Conservation (phyloP, 1,284 basidiomycete species). For the Crucibulum cyathiforme region DNA sequence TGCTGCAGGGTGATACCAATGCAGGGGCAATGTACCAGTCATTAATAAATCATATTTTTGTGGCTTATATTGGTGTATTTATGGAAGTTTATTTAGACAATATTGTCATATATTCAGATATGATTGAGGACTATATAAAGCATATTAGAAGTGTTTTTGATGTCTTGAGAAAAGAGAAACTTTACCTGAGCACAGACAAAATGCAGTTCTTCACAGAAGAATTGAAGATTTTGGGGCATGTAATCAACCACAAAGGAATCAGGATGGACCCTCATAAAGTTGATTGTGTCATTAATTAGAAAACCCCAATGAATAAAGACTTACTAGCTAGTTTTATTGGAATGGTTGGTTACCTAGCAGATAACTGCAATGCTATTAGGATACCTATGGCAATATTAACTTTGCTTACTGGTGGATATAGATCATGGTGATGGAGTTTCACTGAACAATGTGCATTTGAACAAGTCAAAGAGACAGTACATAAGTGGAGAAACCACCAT, state of each 20-base stretch:
- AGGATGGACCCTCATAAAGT: not conserved
- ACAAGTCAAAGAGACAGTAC: not conserved
- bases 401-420: constrained; percentile 5
- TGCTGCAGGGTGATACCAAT: not conserved
- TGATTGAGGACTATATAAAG: constrained; percentile 34
- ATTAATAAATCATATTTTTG: no score
- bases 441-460: not conserved
- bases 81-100: constrained; percentile 17
- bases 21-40: not conserved
- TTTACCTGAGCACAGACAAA: constrained; percentile 34
- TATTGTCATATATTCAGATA: constrained; percentile 17
- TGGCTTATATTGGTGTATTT: no score
- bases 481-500: constrained; percentile 27
- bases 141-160: constrained; percentile 33
- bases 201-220: not conserved
- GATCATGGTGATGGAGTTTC: not conserved
- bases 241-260: not conserved
- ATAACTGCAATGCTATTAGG: not conserved
- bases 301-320: not conserved
- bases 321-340: not conserved
- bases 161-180: constrained; percentile 16
- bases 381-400: not conserved
- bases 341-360: not conserved
- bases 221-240: not conserved
- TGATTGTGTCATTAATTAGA: not conserved